Evolutionary conservation across 1,284 basidiomycete genomes (phyloP), one percentile per base, ranked within the genome.

Genomic region (Earliella scabrosa): DNA sequence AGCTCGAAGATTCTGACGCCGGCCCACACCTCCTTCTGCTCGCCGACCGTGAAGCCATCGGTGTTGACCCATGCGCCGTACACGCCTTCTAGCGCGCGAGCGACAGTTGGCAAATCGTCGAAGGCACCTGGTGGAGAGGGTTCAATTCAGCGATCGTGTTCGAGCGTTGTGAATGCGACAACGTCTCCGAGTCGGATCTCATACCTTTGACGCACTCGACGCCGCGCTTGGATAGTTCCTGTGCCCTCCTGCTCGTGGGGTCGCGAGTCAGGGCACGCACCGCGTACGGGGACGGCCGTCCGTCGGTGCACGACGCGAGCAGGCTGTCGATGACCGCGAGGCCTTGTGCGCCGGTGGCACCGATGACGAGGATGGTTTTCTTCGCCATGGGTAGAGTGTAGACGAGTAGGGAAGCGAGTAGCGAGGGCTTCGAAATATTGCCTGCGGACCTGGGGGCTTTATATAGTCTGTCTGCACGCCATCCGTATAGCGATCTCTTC

Each of bases 301-400:
- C 78, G 52, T 78, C 73, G 21, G 65, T 53, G 44, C 58, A 60
- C 2, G 72, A 73, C 11, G 68, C 70, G 24, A 82, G 72, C 13
- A 82, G 67, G 24, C 72, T 73, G 55, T 78, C 70, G 41, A 82
- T 73, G 52, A 81, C 75, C 21, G 75, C 73, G 32, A 77, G 64
- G 16, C 81, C 81, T 57, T 82, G 81, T 3, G 76, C 77, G 43
- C 81, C 80, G 26, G 81, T 82, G 2, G 77, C 81, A 35, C 81
- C 80, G 39, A 82, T 73, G 53, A 82, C 78, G 52, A 81, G 74
- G 59, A 83, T 79, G 60, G 77, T 61, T 66, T 79, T 78, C 63
- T 71, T 67, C 61, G 69, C 65, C 36, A 24, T 16, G 7, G 31
- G 23, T 16, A 16, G 8, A 9, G 46, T 29, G 31, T 14, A 26